A percentile compares a stretch with the other conserved stretches of the same genome.
Conservation (phyloP, 768 basidiomycete species). For the Phanerodontia chrysosporium region DNA sequence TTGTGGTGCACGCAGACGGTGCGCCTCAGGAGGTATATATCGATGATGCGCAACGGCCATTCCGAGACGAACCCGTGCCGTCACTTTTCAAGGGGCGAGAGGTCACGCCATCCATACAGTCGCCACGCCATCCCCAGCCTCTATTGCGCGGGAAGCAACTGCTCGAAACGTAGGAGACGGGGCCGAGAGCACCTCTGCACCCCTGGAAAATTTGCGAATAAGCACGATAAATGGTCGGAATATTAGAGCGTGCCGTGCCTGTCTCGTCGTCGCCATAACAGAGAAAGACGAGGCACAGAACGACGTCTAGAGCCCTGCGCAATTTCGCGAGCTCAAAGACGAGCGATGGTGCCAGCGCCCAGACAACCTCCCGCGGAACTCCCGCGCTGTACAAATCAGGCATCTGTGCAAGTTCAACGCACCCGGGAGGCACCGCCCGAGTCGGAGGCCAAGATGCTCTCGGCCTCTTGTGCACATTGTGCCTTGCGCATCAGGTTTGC, state of each 20-base stretch:
- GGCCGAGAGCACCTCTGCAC: neutral
- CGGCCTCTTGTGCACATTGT: neutral
- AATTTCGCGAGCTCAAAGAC: neutral
- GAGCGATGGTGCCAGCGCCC: neutral
- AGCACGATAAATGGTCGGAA: too few species aligned
- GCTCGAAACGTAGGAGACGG: neutral
- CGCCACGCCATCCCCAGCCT: neutral
- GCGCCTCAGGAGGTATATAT: neutral
- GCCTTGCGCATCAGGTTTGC: too few species aligned
- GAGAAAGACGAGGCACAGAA: too few species aligned
- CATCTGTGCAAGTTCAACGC: too few species aligned
- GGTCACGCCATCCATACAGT: neutral
- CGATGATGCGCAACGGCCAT: neutral
- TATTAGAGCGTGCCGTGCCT: too few species aligned
- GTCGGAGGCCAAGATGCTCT: too few species aligned
- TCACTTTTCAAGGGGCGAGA: neutral
- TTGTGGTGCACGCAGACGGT: neutral
- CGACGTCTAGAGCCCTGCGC: too few species aligned
- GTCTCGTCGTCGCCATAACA: too few species aligned
- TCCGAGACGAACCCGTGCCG: conserved; percentile 1
- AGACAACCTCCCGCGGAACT: neutral
- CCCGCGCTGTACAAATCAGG: neutral
- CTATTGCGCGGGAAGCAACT: neutral
- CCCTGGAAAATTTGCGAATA: too few species aligned
- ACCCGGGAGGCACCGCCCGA: too few species aligned